phyloP scores from a whole-genome alignment of 2,329 filamentous ascomycete genomes.

The Monosporascus sp. region DNA sequence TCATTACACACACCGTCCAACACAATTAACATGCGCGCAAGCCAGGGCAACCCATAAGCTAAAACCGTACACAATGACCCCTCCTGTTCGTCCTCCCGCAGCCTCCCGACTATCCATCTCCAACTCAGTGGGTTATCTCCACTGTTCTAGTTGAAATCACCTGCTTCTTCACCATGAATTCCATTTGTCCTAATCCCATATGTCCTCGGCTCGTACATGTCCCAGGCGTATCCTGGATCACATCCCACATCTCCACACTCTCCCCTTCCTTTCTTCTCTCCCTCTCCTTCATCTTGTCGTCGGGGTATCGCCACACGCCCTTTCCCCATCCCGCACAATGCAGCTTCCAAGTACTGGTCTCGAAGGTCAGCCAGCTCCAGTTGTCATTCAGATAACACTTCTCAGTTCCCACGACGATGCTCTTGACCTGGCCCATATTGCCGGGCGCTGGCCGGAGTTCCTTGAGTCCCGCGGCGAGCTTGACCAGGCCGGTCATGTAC shows the following conservation, averaged over 20 bases:
- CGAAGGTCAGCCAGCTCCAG: constrained; percentile 40
- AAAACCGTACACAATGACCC: no score
- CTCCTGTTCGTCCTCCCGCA: no score
- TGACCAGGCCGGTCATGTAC: constrained; percentile 37
- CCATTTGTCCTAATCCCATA: no score
- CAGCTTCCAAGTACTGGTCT: constrained; percentile 29
- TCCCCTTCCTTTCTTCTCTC: background rate
- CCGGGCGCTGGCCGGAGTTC: constrained; percentile 40
- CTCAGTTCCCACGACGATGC: constrained; percentile 33
- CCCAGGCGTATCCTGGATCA: no score
- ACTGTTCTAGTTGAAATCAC: no score
- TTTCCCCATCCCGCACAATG: background rate
- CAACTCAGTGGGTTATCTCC: no score
- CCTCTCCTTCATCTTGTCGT: background rate
- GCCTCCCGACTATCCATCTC: no score
- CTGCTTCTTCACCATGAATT: no score
- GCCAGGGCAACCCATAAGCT: no score
- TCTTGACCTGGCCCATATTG: constrained; percentile 40
- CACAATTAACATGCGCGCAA: no score
- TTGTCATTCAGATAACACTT: constrained; percentile 42
- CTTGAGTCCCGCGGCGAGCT: constrained; percentile 37
- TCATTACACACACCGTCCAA: no score
- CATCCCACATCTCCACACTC: background rate
- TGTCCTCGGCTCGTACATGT: no score
- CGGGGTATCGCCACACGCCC: background rate